These are phyloP conservation scores for Aspergillus arachidicola DNA, from an alignment of 2,329 filamentous ascomycete species.

Conservation along the genomic window DNA sequence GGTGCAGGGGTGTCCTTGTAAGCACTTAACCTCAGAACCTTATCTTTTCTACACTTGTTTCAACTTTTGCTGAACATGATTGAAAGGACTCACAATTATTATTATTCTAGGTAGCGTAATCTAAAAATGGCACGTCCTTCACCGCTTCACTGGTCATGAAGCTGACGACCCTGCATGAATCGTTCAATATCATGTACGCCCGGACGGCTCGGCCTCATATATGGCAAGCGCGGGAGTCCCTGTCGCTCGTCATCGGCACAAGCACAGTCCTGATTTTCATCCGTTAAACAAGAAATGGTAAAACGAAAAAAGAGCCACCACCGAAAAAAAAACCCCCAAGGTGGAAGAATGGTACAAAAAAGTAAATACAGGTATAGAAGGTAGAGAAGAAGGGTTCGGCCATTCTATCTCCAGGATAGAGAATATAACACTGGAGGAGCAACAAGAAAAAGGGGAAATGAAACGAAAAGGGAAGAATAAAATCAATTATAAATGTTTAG, in stretches of 20 bases:
- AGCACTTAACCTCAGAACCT: neutral
- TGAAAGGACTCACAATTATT: conserved; percentile 18
- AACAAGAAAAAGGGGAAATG: neutral
- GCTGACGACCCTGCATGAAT: conserved; percentile 19
- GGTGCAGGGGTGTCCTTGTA: neutral
- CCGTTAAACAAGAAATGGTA: conserved; percentile 9
- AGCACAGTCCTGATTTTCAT: conserved; percentile 7
- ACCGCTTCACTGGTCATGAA: conserved; percentile 8
- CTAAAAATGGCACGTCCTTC: conserved; percentile 23
- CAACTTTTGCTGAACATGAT: neutral
- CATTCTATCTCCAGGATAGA: conserved; percentile 31
- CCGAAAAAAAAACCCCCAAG: neutral
- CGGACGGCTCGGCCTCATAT: neutral
- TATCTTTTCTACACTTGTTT: neutral
- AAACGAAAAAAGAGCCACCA: conserved; percentile 5
- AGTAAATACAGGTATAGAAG: conserved; percentile 16
- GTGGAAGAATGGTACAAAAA: conserved; percentile 7
- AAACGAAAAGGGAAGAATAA: neutral
- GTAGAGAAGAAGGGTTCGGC: conserved; percentile 14
- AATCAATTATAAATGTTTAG: conserved; percentile 23
- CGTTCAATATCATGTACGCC: conserved; percentile 26
- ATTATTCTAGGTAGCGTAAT: conserved; percentile 27
- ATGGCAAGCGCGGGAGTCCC: neutral
- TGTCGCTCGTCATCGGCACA: conserved; percentile 2
- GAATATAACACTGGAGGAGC: conserved; percentile 16